Conservation (phyloP, 768 basidiomycete species). For the Mycena vitilis region DNA sequence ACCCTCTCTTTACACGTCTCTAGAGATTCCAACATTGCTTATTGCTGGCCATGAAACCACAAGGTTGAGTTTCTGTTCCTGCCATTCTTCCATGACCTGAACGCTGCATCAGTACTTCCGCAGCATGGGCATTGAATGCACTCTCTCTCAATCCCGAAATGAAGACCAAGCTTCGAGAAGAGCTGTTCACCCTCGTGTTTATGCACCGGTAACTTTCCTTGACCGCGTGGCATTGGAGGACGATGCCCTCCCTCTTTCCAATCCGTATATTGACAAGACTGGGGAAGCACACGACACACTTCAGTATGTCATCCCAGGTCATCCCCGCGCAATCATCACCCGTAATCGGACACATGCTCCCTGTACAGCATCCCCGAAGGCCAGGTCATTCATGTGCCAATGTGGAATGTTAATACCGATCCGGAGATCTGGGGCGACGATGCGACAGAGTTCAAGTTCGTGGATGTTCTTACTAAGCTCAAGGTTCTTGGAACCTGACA, state of each 20-base stretch:
- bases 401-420: constrained; percentile 62
- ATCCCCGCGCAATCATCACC: too few species aligned
- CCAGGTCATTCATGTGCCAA: constrained; percentile 59
- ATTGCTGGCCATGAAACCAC: constrained; percentile 46
- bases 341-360: background rate
- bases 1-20: background rate
- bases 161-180: constrained; percentile 57
- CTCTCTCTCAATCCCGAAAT: constrained; percentile 50
- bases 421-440: constrained; percentile 73
- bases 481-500: too few species aligned
- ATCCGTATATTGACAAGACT: constrained; percentile 53
- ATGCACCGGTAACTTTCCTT: constrained; percentile 61
- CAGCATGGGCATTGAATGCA: constrained; percentile 56
- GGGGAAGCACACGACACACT: constrained; percentile 55
- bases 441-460: constrained; percentile 63
- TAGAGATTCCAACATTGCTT: constrained; percentile 52
- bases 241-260: constrained; percentile 61
- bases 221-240: constrained; percentile 61
- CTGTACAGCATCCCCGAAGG: constrained; percentile 54
- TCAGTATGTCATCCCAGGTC: constrained; percentile 25
- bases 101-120: background rate
- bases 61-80: background rate
- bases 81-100: background rate
- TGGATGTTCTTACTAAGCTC: too few species aligned
- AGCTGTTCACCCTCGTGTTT: constrained; percentile 55